Conservation (phyloP, 106 monocot genomes). For the Dioscorea zingiberensis region DNA sequence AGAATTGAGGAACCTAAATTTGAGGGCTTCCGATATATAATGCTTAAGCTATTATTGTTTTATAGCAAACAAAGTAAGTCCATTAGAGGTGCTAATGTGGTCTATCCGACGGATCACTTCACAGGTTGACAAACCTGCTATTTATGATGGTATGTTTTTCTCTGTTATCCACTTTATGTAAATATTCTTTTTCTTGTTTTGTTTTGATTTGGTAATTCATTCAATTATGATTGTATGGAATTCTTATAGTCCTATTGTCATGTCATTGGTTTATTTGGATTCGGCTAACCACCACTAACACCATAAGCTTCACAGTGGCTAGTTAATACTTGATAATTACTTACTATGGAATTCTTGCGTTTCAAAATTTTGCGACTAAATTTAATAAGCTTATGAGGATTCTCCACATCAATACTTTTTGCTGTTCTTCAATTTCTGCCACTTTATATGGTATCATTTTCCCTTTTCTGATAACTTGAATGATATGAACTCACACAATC, state of each 20-base stretch:
- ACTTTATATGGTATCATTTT: not conserved
- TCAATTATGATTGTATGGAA: no score
- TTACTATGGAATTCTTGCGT: no score
- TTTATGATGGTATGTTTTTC: constrained; percentile 73
- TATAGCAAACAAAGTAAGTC: constrained; percentile 91
- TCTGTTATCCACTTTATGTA: not conserved
- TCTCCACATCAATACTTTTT: no score
- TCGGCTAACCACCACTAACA: no score
- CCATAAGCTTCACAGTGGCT: no score
- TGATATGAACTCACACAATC: no score
- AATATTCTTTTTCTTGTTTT: not conserved
- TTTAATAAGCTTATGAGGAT: no score
- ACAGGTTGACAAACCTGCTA: constrained; percentile 76
- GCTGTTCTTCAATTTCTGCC: no score
- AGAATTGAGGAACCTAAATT: constrained; percentile 80
- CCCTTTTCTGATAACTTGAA: not conserved
- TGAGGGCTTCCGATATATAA: constrained; percentile 53
- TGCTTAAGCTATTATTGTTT: constrained; percentile 74
- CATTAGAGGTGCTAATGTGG: constrained; percentile 88
- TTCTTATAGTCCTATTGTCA: no score
- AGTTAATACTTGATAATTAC: no score
- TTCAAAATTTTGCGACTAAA: no score
- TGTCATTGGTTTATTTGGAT: no score
- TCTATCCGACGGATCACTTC: constrained; percentile 63
- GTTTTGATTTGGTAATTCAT: not conserved